Percentiles rank a stretch among this genome's conserved stretches.
Evolutionary conservation across 345 rosid genomes (phyloP).

Genomic region (Arabidopsis suecica): DNA sequence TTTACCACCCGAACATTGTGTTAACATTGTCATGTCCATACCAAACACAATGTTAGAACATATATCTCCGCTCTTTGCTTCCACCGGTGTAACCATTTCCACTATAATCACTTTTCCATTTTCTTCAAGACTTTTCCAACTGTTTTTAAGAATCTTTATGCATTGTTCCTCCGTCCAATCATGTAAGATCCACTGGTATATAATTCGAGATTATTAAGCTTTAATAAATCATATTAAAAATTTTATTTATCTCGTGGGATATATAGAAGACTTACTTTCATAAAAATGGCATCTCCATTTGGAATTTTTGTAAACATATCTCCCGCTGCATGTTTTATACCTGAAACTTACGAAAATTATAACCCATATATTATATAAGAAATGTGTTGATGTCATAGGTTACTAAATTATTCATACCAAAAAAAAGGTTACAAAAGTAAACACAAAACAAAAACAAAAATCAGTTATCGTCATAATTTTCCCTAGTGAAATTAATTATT

Average conservation of each 20-base stretch:
- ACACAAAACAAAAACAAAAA: no score
- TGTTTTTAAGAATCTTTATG: slow-evolving; percentile 49
- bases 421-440: no score
- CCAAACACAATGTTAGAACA: slow-evolving; percentile 42
- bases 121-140: slow-evolving; percentile 45
- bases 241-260: not conserved
- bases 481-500: no score
- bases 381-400: not conserved
- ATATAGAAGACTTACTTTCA: slow-evolving; percentile 55
- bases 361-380: not conserved
- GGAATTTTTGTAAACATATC: slow-evolving; percentile 64
- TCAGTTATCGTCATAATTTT: no score
- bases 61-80: slow-evolving; percentile 17
- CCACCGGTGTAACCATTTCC: slow-evolving; percentile 45
- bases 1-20: slow-evolving; percentile 8
- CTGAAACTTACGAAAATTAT: slow-evolving; percentile 32
- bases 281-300: slow-evolving; percentile 74
- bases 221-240: not conserved
- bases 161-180: slow-evolving; percentile 50
- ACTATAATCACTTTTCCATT: slow-evolving; percentile 48
- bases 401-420: not conserved
- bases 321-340: slow-evolving; percentile 46
- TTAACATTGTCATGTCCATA: slow-evolving; percentile 50
- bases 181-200: slow-evolving; percentile 46
- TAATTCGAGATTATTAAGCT: not conserved